Conservation (phyloP, 768 basidiomycete species). For the Crucibulum laeve region DNA sequence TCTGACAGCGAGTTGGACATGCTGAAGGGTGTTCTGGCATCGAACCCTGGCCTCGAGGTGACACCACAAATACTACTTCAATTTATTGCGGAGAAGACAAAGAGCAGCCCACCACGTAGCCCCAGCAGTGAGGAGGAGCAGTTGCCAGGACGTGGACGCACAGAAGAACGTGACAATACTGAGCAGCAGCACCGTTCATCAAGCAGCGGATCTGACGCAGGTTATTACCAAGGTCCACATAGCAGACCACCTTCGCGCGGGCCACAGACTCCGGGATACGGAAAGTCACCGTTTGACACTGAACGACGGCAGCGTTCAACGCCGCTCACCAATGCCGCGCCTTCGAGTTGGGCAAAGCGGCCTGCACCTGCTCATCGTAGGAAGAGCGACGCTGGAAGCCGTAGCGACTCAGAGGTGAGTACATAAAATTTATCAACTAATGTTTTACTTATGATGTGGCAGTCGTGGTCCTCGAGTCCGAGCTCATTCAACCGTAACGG, state of each 20-base stretch:
- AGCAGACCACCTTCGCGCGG: conserved; percentile 54
- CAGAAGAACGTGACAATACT: conserved; percentile 19
- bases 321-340: conserved; percentile 53
- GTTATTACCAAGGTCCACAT: conserved; percentile 24
- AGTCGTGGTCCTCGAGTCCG: conserved; percentile 38
- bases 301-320: conserved; percentile 67
- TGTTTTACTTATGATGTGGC: conserved; percentile 7
- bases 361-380: conserved; percentile 64
- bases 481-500: conserved; percentile 38
- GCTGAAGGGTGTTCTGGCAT: conserved; percentile 53
- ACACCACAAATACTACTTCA: conserved; percentile 62
- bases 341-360: conserved; percentile 74
- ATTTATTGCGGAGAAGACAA: conserved; percentile 62
- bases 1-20: conserved; percentile 55
- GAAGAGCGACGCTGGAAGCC: conserved; percentile 70
- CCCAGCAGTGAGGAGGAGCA: conserved; percentile 28
- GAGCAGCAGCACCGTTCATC: conserved; percentile 37
- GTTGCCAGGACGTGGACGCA: conserved; percentile 34
- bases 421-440: conserved; percentile 5
- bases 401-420: conserved; percentile 75
- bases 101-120: conserved; percentile 36
- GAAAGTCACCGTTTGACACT: conserved; percentile 63
- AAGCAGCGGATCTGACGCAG: conserved; percentile 50
- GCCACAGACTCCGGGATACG: conserved; percentile 44
- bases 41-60: conserved; percentile 61